Evolutionary conservation across 352 stramenopile species (phyloP), one percentile per base, ranked within the genome.

Genomic region (Phytopythium chamaehyphon): DNA sequence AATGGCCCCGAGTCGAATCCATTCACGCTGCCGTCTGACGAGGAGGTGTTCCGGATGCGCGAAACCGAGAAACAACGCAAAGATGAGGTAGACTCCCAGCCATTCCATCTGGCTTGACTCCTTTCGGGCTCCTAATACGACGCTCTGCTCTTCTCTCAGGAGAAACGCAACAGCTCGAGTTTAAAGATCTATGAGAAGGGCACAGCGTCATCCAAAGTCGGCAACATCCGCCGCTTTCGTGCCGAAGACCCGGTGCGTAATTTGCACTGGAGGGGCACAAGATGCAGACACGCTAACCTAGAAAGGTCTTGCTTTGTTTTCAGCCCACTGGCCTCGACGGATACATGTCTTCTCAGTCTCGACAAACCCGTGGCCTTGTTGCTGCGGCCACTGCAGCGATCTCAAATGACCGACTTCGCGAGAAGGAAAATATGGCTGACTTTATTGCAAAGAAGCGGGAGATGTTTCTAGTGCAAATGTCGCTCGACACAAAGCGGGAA

Each of bases 381-480:
- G 75, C 86, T 1, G 83, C 84, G 3, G 86, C 86, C 1, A 94
- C 85, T 0, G 77, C 82, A 2, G 81, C 79, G 15, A 92, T 95
- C 59, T 86, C 83, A 19, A 90, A 77, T 28, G 85, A 96, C 40
- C 73, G 90, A 3, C 74, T 94, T 19, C 86, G 89, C 26, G 88
- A 98, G 58, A 97, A 97, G 61, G 94, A 98, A 55, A 97, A 93
- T 62, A 98, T 98, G 88, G 61, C 85, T 5, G 92, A 98, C 54
- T 98, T 98, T 37, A 96, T 98, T 31, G 80, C 83, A 8, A 98
- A 98, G 76, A 98, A 98, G 70, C 80, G 90, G 11, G 93, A 98
- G 59, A 98, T 98, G 92, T 98, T 98, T 57, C 77, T 98, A 1
- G 87, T 98, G 18, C 93, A 95, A 54, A 97, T 98, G 88, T 95